Conservation (phyloP, 108 stramenopile genomes). For the Fragilaria crotonensis region DNA sequence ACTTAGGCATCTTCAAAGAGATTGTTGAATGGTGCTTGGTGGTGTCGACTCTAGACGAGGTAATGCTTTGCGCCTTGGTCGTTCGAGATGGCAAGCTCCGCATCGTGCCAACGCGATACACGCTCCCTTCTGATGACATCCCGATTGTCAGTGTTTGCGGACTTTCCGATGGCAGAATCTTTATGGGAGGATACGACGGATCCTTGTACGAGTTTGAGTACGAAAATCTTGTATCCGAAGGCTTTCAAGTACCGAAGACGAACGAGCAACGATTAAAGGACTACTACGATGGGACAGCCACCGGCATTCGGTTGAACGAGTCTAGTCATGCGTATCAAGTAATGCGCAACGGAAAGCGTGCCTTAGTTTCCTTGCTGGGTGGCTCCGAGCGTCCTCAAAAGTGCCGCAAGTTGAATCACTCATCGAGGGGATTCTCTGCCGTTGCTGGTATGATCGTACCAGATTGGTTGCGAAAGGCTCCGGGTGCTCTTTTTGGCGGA, state of each 20-base stretch:
- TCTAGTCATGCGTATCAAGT: conserved; percentile 6
- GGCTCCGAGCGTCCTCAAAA: conserved; percentile 50
- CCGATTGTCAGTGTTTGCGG: conserved; percentile 76
- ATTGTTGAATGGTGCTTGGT: conserved; percentile 86
- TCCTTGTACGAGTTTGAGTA: conserved; percentile 89
- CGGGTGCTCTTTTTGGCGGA: conserved; percentile 42
- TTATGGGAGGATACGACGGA: conserved; percentile 94
- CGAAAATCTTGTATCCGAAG: conserved; percentile 31
- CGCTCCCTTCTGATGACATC: conserved; percentile 80
- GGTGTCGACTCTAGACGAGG: conserved; percentile 88
- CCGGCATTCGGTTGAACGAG: background rate
- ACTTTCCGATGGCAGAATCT: conserved; percentile 76
- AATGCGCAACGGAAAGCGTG: conserved; percentile 42
- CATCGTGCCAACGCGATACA: conserved; percentile 72
- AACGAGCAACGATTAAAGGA: conserved; percentile 24
- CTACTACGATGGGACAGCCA: conserved; percentile 40
- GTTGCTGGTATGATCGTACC: conserved; percentile 45
- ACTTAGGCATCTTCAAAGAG: conserved; percentile 70
- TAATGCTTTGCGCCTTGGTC: conserved; percentile 73
- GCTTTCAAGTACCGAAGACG: conserved; percentile 6
- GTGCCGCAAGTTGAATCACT: conserved; percentile 78
- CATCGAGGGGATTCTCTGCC: conserved; percentile 25
- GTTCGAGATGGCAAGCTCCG: conserved; percentile 20
- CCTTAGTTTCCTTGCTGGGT: conserved; percentile 38
- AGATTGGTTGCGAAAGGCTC: conserved; percentile 37